Evolutionary conservation across 257 asterid species (phyloP).

Genomic region (Solanum tacnaense): DNA sequence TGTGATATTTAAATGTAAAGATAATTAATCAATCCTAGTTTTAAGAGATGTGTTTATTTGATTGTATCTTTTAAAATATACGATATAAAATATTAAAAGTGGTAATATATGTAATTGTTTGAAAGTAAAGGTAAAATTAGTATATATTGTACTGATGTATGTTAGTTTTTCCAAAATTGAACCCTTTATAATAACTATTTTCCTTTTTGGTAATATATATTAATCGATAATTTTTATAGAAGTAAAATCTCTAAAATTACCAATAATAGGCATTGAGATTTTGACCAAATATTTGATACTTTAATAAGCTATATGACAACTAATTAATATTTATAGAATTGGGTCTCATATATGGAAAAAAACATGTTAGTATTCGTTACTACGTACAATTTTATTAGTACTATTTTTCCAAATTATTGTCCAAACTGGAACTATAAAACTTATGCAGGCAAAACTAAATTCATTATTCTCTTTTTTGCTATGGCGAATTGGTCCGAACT

Average conservation of each 20-base stretch:
- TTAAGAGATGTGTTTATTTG: too few relatives aligned
- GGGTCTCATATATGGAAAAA: neutral
- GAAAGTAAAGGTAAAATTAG: too few relatives aligned
- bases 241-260: neutral
- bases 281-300: neutral
- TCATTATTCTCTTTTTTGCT: neutral
- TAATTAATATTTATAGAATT: neutral
- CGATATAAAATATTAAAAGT: too few relatives aligned
- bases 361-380: neutral
- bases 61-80: too few relatives aligned
- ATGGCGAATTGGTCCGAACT: neutral
- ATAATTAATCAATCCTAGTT: too few relatives aligned
- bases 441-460: neutral
- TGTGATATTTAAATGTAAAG: too few relatives aligned
- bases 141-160: too few relatives aligned
- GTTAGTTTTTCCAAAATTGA: too few relatives aligned
- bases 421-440: neutral
- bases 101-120: too few relatives aligned
- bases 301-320: neutral
- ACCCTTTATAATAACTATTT: too few relatives aligned
- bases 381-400: neutral
- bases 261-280: neutral
- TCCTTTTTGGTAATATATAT: too few relatives aligned
- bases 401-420: neutral
- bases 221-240: too few relatives aligned